Conservation (phyloP, 2,329 filamentous ascomycete species). For the Exophiala xenobiotica region DNA sequence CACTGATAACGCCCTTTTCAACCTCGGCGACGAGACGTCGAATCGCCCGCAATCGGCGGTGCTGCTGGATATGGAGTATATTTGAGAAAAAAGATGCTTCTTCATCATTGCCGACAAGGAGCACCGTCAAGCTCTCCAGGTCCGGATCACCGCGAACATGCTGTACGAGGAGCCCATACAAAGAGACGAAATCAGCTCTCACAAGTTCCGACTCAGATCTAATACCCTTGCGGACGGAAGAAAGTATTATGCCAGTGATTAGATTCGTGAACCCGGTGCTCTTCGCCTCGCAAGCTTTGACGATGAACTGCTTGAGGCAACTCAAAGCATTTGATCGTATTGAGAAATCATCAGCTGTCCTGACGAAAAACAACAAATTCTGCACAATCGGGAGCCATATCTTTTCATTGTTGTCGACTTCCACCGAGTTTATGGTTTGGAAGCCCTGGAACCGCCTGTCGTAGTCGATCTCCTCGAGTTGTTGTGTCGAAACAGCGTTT, state of each 20-base stretch:
- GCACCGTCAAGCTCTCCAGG: constrained; percentile 69
- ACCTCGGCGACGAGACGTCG: constrained; percentile 72
- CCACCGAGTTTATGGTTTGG: constrained; percentile 64
- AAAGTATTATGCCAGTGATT: constrained; percentile 66
- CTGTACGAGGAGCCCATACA: constrained; percentile 76
- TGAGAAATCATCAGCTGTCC: constrained; percentile 82
- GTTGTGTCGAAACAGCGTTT: constrained; percentile 72
- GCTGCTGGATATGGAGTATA: constrained; percentile 83
- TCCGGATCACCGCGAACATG: constrained; percentile 67
- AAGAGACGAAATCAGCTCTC: constrained; percentile 74
- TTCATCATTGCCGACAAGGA: constrained; percentile 71
- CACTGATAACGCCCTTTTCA: constrained; percentile 62
- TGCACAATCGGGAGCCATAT: constrained; percentile 80
- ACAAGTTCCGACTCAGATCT: constrained; percentile 80
- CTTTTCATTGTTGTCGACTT: constrained; percentile 64
- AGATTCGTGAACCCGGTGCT: constrained; percentile 54
- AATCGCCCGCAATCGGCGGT: constrained; percentile 80
- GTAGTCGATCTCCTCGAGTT: constrained; percentile 85
- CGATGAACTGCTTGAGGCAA: constrained; percentile 73
- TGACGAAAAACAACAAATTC: constrained; percentile 85
- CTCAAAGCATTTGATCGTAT: constrained; percentile 82
- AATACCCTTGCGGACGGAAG: constrained; percentile 72
- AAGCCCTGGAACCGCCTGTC: constrained; percentile 78
- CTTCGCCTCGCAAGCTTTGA: constrained; percentile 53
- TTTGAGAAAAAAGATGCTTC: constrained; percentile 90